Base-by-base conservation (phyloP, 805 yeast species). In the Kodamaea kakaduensis region DNA sequence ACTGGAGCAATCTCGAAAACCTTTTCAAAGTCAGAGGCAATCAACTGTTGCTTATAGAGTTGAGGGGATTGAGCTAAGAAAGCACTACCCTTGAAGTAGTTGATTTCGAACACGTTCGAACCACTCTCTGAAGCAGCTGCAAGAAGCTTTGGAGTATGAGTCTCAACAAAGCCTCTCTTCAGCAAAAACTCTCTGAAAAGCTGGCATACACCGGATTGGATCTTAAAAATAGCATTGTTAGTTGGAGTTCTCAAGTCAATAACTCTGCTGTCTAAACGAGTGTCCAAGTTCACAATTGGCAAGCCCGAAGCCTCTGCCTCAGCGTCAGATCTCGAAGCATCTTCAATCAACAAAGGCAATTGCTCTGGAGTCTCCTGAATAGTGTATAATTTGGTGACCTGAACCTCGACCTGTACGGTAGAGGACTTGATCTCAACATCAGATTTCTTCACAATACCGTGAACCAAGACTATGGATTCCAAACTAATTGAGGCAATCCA, bases 91-190 rank as follows among this genome's bases (percentile, higher is more conserved):
- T 90, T 90, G 77, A 93, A 93, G 67, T 93, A 93, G 28, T 84
- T 71, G 41, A 93, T 84, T 65, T 88, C 94, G 66, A 93, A 93
- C 31, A 93, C 97, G 61, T 87, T 90, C 40, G 97, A 78, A 48
- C 99, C 99, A 64, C 97, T 96, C 72, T 93, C 99, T 43, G 95
- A 84, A 25, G 98, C 84, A 25, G 97, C 87, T 50, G 94, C 96
- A 54, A 90, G 76, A 50, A 93, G 71, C 69, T 93, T 93, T 44
- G 99, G 99, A 9, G 97, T 83, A 67, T 93, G 99, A 50, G 88
- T 81, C 70, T 94, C 99, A 23, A 81, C 77, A 67, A 93, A 93
- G 17, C 76, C 75, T 49, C 69, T 75, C 32, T 61, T 62, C 42
- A 64, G 57, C 53, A 93, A 71, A 59, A 83, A 93, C 69, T 93